phyloP scores from a whole-genome alignment of 805 yeast genomes.

The Nakazawaea peltata region DNA sequence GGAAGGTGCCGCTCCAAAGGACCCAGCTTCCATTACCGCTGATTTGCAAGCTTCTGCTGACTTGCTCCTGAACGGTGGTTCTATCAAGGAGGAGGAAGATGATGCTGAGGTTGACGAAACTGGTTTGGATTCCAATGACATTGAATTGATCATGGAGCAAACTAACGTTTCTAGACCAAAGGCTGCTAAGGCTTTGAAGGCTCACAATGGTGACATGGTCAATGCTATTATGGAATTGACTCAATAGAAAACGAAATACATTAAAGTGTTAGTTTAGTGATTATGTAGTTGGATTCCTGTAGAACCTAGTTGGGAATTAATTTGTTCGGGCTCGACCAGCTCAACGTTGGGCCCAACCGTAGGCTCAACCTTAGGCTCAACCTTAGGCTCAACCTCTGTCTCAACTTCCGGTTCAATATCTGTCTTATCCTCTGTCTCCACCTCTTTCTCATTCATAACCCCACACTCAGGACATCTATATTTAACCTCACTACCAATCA shows the following conservation, averaged over 20 bases:
- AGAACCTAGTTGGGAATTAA: not conserved
- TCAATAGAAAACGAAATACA: too few relatives aligned
- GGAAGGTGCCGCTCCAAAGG: slow-evolving; percentile 34
- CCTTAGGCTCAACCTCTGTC: too few relatives aligned
- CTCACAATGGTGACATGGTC: slow-evolving; percentile 89
- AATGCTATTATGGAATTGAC: slow-evolving; percentile 87
- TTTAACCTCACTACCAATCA: slow-evolving; percentile 37
- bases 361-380: too few relatives aligned
- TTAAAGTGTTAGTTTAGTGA: too few relatives aligned
- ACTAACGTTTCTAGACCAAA: slow-evolving; percentile 82
- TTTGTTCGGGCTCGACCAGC: not conserved
- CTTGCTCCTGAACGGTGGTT: slow-evolving; percentile 28
- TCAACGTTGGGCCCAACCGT: not conserved
- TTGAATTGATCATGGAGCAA: slow-evolving; percentile 84
- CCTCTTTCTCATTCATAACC: slow-evolving; percentile 19
- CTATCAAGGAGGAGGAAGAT: slow-evolving; percentile 32
- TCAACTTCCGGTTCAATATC: too few relatives aligned
- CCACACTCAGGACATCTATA: slow-evolving; percentile 68
- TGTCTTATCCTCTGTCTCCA: too few relatives aligned
- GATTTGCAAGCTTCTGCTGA: slow-evolving; percentile 68
- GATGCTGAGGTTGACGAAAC: slow-evolving; percentile 77
- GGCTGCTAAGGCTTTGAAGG: slow-evolving; percentile 86
- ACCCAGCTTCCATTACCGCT: slow-evolving; percentile 75
- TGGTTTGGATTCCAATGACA: slow-evolving; percentile 76
- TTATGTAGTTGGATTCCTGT: too few relatives aligned